These are phyloP conservation scores for Melampsora americana DNA, from an alignment of 1,284 basidiomycete species.

Conservation along the genomic window DNA sequence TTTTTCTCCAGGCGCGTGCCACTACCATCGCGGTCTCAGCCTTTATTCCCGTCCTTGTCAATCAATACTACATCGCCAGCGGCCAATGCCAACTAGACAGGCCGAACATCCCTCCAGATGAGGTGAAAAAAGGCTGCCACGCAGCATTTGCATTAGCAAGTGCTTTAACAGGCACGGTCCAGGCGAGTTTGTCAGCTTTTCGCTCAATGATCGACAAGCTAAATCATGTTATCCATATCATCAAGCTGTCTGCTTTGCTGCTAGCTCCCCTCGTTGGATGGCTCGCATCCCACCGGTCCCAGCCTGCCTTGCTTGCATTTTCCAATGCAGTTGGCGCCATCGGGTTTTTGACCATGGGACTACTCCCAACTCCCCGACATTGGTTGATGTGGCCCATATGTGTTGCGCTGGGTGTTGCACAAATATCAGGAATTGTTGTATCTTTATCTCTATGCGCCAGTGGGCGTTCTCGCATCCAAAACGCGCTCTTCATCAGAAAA, in stretches of 20 bases:
- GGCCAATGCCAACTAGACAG: conserved; percentile 23
- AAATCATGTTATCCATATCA: not conserved
- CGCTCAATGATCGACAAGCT: not conserved
- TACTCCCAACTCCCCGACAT: conserved; percentile 9
- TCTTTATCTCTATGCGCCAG: conserved; percentile 20
- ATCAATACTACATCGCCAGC: conserved; percentile 25
- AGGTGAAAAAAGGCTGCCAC: conserved; percentile 33
- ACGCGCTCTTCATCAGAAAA: not conserved
- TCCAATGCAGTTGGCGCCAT: conserved; percentile 15
- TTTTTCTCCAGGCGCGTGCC: conserved; percentile 8
- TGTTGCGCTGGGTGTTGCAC: conserved; percentile 8
- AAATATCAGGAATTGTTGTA: conserved; percentile 19
- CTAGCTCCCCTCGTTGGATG: conserved; percentile 14
- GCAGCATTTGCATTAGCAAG: conserved; percentile 23
- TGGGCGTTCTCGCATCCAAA: conserved; percentile 6
- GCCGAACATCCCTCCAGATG: conserved; percentile 16
- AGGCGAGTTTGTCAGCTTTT: not conserved
- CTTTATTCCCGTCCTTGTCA: conserved; percentile 21
- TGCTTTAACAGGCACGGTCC: conserved; percentile 30
- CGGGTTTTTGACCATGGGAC: conserved; percentile 1
- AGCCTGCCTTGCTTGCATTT: conserved; percentile 2
- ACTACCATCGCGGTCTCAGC: conserved; percentile 25
- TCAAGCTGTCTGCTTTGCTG: conserved; percentile 12
- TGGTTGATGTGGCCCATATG: conserved; percentile 13
- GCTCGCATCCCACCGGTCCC: conserved; percentile 6